A percentile compares a stretch with the other conserved stretches of the same genome.
Conservation (phyloP, 2,329 filamentous ascomycete species). For the Verticillium tricorpus region DNA sequence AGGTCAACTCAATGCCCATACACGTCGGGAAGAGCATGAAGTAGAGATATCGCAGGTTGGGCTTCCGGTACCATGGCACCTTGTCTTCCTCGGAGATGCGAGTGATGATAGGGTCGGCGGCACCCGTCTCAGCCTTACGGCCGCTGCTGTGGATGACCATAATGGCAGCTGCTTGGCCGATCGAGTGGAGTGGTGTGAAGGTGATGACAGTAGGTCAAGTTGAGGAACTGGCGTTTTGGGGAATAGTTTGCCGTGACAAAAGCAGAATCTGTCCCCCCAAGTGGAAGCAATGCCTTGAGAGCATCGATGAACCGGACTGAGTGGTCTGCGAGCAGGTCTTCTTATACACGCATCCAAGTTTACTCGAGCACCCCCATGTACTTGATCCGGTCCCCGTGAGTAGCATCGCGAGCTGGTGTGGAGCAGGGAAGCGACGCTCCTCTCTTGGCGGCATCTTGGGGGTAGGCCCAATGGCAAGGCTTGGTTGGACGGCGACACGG, state of each 20-base stretch:
- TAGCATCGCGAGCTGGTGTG: background rate
- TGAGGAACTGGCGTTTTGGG: background rate
- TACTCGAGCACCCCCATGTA: background rate
- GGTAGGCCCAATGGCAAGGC: background rate
- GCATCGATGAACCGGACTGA: background rate
- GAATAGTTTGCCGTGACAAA: background rate
- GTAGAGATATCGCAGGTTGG: slow-evolving; percentile 52
- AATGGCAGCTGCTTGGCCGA: background rate
- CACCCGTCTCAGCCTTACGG: slow-evolving; percentile 9
- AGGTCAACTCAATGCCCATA: slow-evolving; percentile 54
- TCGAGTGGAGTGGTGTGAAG: background rate
- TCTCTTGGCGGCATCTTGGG: background rate
- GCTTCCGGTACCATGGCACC: slow-evolving; percentile 52
- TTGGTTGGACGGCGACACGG: background rate
- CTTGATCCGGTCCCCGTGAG: background rate
- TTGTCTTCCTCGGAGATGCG: slow-evolving; percentile 30
- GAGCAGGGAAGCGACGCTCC: background rate
- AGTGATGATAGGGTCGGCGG: slow-evolving; percentile 24
- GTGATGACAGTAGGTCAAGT: background rate
- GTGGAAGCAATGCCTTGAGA: background rate
- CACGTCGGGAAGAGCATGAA: slow-evolving; percentile 54
- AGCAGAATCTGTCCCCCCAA: background rate
- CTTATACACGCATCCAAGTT: background rate
- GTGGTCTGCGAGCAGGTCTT: background rate
- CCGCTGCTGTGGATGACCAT: slow-evolving; percentile 10